Conservation (phyloP, 2,329 filamentous ascomycete species). For the Colletotrichum spinosum region DNA sequence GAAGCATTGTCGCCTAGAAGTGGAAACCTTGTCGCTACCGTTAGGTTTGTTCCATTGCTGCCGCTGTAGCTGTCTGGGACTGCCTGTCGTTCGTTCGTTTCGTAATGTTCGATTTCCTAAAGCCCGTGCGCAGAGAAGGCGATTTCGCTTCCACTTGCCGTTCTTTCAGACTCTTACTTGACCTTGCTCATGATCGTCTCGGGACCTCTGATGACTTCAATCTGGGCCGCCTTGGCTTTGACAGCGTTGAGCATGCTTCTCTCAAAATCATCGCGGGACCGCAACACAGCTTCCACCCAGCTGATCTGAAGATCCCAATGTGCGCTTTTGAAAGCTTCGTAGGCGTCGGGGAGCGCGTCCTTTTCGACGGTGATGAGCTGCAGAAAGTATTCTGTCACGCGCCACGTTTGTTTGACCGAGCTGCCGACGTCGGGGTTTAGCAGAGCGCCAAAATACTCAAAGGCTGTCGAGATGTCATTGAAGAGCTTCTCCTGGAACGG, state of each 20-base stretch:
- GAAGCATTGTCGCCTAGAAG: too few species aligned
- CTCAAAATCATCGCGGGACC: conserved; percentile 93
- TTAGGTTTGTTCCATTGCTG: too few species aligned
- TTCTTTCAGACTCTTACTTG: conserved; percentile 62
- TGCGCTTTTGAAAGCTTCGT: conserved; percentile 82
- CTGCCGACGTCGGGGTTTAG: conserved; percentile 76
- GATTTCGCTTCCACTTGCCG: too few species aligned
- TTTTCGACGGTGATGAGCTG: conserved; percentile 83
- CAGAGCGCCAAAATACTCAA: conserved; percentile 85
- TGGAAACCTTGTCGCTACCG: too few species aligned
- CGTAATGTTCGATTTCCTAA: too few species aligned
- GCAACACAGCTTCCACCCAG: conserved; percentile 94
- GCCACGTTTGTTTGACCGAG: conserved; percentile 91
- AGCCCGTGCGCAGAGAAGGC: too few species aligned
- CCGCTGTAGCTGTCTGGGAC: too few species aligned
- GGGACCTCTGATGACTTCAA: conserved; percentile 81
- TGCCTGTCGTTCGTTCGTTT: too few species aligned
- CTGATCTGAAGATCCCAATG: conserved; percentile 96
- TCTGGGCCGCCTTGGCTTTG: conserved; percentile 88
- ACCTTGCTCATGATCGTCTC: conserved; percentile 97
- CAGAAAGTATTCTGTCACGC: conserved; percentile 87
- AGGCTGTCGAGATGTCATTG: conserved; percentile 90
- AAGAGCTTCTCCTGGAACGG: conserved; percentile 94
- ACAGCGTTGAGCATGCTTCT: conserved; percentile 87
- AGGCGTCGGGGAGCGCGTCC: conserved; percentile 78